These are phyloP conservation scores for Starmerella lactis-condensi DNA, from an alignment of 805 yeast species.

Conservation along the genomic window DNA sequence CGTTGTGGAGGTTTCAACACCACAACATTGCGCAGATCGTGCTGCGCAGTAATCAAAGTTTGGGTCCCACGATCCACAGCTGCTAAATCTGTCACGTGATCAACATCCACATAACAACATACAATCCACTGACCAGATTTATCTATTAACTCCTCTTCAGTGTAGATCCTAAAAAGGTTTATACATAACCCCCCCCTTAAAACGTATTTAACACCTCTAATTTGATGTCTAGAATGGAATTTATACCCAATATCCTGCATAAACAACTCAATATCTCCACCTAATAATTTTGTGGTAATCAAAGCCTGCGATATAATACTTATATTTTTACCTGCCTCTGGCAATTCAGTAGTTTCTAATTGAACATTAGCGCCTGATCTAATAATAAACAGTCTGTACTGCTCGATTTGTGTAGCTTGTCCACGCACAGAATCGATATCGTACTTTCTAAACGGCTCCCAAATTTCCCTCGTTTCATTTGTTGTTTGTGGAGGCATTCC, in stretches of 20 bases:
- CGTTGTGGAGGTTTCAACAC: conserved; percentile 61
- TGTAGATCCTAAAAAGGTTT: conserved; percentile 31
- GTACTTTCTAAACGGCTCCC: too few relatives aligned
- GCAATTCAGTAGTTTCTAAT: conserved; percentile 20
- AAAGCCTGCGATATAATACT: conserved; percentile 49
- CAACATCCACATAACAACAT: conserved; percentile 52
- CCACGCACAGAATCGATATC: too few relatives aligned
- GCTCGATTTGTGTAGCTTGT: too few relatives aligned
- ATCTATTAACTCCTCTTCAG: conserved; percentile 16
- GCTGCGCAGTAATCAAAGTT: conserved; percentile 43
- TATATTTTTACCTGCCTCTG: conserved; percentile 25
- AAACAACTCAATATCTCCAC: conserved; percentile 23
- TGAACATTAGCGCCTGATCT: conserved; percentile 1
- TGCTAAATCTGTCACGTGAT: conserved; percentile 57
- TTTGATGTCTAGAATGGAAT: conserved; percentile 42
- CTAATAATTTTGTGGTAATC: conserved; percentile 30
- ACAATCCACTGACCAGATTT: conserved; percentile 23
- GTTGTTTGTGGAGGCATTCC: too few relatives aligned
- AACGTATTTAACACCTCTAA: conserved; percentile 42
- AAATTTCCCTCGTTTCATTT: too few relatives aligned
- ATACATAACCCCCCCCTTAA: conserved; percentile 38
- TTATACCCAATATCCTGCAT: conserved; percentile 56
- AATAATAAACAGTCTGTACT: conserved; percentile 19
- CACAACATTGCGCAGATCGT: conserved; percentile 47
- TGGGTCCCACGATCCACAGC: conserved; percentile 45